These are phyloP conservation scores for Tetrapisispora iriomotensis DNA, from an alignment of 805 yeast genomes.

Conservation along the genomic window DNA sequence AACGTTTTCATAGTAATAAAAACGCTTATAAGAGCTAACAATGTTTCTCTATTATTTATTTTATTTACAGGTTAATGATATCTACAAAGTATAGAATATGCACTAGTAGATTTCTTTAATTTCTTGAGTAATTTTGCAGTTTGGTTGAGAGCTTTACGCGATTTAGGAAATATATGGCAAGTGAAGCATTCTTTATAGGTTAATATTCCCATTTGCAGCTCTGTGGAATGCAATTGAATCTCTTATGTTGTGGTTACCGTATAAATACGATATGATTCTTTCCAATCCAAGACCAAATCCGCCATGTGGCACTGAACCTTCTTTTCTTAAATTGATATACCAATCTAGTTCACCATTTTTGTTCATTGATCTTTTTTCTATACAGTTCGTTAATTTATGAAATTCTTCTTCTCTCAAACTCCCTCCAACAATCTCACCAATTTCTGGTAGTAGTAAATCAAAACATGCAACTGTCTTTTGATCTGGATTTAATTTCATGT, in stretches of 20 bases:
- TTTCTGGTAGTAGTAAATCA: constrained; percentile 79
- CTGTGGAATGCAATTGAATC: constrained; percentile 87
- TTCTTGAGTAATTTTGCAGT: too few species aligned
- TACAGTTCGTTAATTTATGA: constrained; percentile 37
- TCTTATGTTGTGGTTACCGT: constrained; percentile 67
- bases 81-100: too few species aligned
- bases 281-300: constrained; percentile 97
- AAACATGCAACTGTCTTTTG: constrained; percentile 74
- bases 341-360: constrained; percentile 50
- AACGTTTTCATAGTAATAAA: too few species aligned
- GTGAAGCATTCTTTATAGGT: constrained; percentile 4
- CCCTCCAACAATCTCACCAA: constrained; percentile 94
- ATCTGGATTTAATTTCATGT: constrained; percentile 55
- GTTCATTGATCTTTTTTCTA: constrained; percentile 49
- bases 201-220: constrained; percentile 41
- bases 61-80: too few species aligned
- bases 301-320: constrained; percentile 88
- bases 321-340: constrained; percentile 65
- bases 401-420: constrained; percentile 75
- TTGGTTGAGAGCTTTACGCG: too few species aligned
- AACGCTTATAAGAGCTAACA: too few species aligned
- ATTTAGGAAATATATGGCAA: too few species aligned
- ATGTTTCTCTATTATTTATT: too few species aligned
- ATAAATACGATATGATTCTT: constrained; percentile 62
- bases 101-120: too few species aligned